Conservation (phyloP, 2,329 filamentous ascomycete genomes). For the Alternaria metachromatica region DNA sequence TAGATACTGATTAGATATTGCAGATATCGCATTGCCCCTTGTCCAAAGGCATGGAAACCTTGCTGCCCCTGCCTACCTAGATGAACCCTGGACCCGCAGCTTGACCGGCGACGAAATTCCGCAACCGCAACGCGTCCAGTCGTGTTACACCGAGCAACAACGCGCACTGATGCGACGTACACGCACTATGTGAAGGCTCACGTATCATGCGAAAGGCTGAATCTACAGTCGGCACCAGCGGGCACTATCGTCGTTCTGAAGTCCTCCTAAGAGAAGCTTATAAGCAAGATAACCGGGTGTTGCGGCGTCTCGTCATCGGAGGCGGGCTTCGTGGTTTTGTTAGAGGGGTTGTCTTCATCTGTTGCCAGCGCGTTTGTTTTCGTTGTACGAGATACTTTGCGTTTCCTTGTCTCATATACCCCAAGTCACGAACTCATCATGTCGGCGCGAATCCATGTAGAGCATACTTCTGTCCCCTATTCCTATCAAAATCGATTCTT, state of each 20-base stretch:
- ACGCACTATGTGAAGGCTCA: neutral
- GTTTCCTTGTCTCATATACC: too few species aligned
- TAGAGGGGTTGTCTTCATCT: too few species aligned
- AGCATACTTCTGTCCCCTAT: too few species aligned
- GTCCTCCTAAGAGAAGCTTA: neutral
- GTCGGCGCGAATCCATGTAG: too few species aligned
- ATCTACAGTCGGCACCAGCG: neutral
- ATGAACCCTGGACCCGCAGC: neutral
- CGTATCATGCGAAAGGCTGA: too few species aligned
- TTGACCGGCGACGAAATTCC: neutral
- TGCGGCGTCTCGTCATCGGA: too few species aligned
- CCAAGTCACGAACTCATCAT: too few species aligned
- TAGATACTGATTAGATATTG: neutral
- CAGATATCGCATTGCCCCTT: neutral
- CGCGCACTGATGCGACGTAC: neutral
- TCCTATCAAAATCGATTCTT: too few species aligned
- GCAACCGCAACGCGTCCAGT: neutral
- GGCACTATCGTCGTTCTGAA: neutral
- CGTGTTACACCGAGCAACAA: neutral
- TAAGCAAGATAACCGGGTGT: too few species aligned
- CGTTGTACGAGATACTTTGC: too few species aligned
- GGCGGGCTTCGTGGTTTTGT: too few species aligned
- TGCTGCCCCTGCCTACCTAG: neutral
- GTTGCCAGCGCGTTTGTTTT: too few species aligned
- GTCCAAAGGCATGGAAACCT: accelerated